These are phyloP conservation scores for Aspergillus ibericus DNA, from an alignment of 2,329 filamentous ascomycete species.

Conservation along the genomic window DNA sequence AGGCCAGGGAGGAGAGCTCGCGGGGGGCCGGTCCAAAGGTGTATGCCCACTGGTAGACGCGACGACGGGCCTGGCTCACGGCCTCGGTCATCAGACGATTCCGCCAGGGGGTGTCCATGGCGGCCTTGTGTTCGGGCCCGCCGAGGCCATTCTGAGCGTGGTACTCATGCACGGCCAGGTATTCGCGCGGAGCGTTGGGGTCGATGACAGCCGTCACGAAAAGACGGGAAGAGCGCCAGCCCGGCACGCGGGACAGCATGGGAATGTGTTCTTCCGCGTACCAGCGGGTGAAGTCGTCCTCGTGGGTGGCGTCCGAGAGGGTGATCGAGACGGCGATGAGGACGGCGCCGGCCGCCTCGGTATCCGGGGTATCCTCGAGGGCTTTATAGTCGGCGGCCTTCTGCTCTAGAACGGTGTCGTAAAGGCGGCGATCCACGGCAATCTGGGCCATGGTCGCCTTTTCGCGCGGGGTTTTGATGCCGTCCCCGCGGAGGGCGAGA, in stretches of 20 bases:
- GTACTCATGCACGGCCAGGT: conserved; percentile 72
- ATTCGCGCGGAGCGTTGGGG: conserved; percentile 55
- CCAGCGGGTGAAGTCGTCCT: conserved; percentile 65
- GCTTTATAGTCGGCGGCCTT: conserved; percentile 59
- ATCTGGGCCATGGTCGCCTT: conserved; percentile 64
- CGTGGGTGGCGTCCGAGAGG: conserved; percentile 55
- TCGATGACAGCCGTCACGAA: conserved; percentile 68
- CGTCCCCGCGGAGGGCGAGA: conserved; percentile 48
- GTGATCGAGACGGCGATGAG: conserved; percentile 63
- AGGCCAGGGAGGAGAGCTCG: conserved; percentile 60
- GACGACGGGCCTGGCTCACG: conserved; percentile 57
- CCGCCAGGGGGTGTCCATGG: conserved; percentile 63
- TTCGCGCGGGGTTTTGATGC: conserved; percentile 59
- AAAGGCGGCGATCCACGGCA: conserved; percentile 69
- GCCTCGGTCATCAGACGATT: conserved; percentile 60
- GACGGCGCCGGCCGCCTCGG: conserved; percentile 60
- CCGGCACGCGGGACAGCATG: conserved; percentile 71
- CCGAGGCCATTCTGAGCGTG: conserved; percentile 64
- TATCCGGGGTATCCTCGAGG: conserved; percentile 60
- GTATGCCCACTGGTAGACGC: conserved; percentile 72
- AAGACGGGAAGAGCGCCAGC: conserved; percentile 73
- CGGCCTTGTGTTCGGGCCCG: conserved; percentile 63
- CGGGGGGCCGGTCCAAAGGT: conserved; percentile 74
- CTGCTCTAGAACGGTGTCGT: conserved; percentile 62
- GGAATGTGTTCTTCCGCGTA: conserved; percentile 72